Conservation (phyloP, 1,284 basidiomycete species). For the Marasmius oreades region DNA sequence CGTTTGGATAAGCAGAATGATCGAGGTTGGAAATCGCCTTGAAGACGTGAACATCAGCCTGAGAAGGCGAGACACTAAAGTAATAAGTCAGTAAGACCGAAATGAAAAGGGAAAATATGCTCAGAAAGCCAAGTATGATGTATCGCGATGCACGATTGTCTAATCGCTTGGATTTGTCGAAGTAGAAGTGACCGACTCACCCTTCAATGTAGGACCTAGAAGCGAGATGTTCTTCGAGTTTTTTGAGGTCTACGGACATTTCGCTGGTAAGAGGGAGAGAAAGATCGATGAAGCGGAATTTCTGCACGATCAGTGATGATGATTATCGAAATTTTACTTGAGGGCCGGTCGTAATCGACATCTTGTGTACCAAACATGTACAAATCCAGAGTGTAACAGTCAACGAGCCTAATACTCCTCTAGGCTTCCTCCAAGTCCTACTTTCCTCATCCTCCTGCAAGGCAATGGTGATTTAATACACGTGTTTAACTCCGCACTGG, state of each 20-base stretch:
- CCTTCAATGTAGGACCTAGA: constrained; percentile 89
- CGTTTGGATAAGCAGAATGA: constrained; percentile 74
- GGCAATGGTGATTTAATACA: too few species aligned
- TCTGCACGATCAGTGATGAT: constrained; percentile 6
- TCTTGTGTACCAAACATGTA: too few species aligned
- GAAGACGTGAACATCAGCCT: constrained; percentile 96
- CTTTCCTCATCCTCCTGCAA: too few species aligned
- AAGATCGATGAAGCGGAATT: constrained; percentile 19
- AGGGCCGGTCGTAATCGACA: neutral
- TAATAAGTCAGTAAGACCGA: constrained; percentile 13
- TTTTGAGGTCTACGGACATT: constrained; percentile 74
- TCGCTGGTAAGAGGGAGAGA: constrained; percentile 24
- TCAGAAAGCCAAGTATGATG: constrained; percentile 76
- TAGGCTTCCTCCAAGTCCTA: too few species aligned
- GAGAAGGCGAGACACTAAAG: constrained; percentile 86
- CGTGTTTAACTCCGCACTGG: too few species aligned
- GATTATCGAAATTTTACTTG: neutral
- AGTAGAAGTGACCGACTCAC: constrained; percentile 50
- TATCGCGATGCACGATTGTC: constrained; percentile 75
- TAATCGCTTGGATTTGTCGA: constrained; percentile 77
- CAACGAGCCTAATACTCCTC: too few species aligned
- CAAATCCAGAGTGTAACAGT: too few species aligned
- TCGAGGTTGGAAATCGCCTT: constrained; percentile 72
- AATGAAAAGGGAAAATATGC: constrained; percentile 16
- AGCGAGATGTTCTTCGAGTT: constrained; percentile 83